Evolutionary conservation across 2,329 filamentous ascomycete genomes (phyloP).

Genomic region (Alternaria sp.): DNA sequence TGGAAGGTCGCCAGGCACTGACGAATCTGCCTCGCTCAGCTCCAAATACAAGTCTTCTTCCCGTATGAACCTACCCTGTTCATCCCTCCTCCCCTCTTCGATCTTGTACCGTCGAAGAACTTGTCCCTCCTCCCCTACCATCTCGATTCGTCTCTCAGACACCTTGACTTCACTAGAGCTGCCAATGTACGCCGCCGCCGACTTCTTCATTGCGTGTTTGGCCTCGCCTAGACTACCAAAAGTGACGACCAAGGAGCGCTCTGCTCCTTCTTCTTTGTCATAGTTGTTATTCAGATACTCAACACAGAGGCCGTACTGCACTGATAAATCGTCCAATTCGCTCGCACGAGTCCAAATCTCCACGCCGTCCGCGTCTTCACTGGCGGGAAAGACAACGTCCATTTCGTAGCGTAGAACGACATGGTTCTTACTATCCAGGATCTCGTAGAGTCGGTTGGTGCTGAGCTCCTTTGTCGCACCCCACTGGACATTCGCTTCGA

Average conservation of each 20-base stretch:
- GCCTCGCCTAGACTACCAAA: conserved; percentile 4
- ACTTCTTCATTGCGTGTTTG: conserved; percentile 1
- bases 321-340: neutral
- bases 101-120: neutral
- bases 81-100: neutral
- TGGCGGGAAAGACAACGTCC: neutral
- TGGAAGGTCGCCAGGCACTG: neutral
- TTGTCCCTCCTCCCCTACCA: neutral
- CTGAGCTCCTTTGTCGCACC: neutral
- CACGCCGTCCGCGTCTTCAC: neutral
- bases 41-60: neutral
- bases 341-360: neutral
- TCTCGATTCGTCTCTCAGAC: conserved; percentile 1
- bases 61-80: neutral
- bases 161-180: neutral
- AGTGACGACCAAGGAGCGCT: conserved; percentile 4
- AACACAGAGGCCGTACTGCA: conserved; percentile 8
- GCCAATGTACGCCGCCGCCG: neutral
- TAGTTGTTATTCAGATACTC: neutral
- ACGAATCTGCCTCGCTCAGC: neutral
- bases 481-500: conserved; percentile 3
- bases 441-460: conserved; percentile 6
- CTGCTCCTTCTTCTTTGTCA: neutral
- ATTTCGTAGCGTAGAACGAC: conserved; percentile 8
- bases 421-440: neutral